Evolutionary conservation across 148 eudicot species (phyloP).

Genomic region (Simmondsia chinensis): DNA sequence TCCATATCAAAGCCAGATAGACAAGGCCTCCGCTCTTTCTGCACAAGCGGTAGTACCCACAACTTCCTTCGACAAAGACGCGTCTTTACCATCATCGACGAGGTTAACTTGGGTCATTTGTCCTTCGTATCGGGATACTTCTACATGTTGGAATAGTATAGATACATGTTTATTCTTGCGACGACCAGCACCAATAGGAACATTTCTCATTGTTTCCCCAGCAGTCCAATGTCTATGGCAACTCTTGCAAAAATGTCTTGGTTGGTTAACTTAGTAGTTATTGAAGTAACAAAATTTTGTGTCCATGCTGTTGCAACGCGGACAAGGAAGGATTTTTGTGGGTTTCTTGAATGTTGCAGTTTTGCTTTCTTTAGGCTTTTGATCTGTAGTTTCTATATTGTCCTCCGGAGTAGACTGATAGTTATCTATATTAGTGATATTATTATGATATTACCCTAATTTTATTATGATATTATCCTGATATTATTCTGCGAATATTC

Average conservation of each 20-base stretch:
- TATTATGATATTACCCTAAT: too few relatives aligned
- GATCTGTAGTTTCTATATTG: too few relatives aligned
- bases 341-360: too few relatives aligned
- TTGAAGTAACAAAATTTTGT: constrained; percentile 21
- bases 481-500: too few relatives aligned
- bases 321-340: too few relatives aligned
- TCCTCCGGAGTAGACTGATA: too few relatives aligned
- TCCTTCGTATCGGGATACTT: not conserved
- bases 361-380: too few relatives aligned
- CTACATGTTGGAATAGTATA: constrained; percentile 6
- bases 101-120: not conserved
- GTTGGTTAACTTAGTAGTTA: constrained; percentile 14
- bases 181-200: constrained; percentile 17
- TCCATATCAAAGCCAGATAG: not conserved
- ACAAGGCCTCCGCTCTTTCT: not conserved
- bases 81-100: not conserved
- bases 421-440: too few relatives aligned
- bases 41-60: not conserved
- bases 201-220: constrained; percentile 13
- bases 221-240: constrained; percentile 20
- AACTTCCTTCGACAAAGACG: constrained; percentile 8
- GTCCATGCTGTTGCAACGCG: constrained; percentile 14
- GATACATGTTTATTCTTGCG: constrained; percentile 4
- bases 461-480: too few relatives aligned
- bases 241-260: constrained; percentile 14